Evolutionary conservation across 495 filamentous ascomycete species (phyloP).

Genomic region (Hypoxylon lenormandii): DNA sequence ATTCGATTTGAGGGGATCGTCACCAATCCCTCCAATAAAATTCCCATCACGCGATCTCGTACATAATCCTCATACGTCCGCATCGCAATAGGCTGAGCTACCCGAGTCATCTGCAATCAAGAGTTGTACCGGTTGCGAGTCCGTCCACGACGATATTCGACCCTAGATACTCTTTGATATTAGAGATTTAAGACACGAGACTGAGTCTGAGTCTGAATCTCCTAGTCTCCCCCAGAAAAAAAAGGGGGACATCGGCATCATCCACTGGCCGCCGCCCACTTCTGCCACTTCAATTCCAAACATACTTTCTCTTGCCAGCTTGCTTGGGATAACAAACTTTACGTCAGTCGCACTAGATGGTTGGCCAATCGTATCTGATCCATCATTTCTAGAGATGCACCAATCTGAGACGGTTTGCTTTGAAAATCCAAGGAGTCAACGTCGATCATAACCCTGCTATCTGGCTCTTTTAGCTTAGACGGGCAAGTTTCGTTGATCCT

Average conservation of each 20-base stretch:
- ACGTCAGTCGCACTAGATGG: constrained; percentile 34
- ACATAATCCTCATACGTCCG: constrained; percentile 35
- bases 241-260: constrained; percentile 27
- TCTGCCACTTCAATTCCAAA: constrained; percentile 33
- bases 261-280: constrained; percentile 16
- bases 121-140: constrained; percentile 26
- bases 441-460: constrained; percentile 46
- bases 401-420: constrained; percentile 40
- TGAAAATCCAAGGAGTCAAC: constrained; percentile 44
- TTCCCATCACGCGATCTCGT: constrained; percentile 44
- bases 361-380: constrained; percentile 45
- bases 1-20: constrained; percentile 29
- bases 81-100: constrained; percentile 44
- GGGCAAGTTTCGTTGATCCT: constrained; percentile 37
- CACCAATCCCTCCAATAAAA: constrained; percentile 37
- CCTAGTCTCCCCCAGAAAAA: constrained; percentile 21
- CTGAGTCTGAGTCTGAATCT: constrained; percentile 24
- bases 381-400: constrained; percentile 32
- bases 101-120: constrained; percentile 46
- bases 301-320: constrained; percentile 42
- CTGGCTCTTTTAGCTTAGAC: constrained; percentile 34
- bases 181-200: not conserved
- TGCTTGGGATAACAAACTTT: constrained; percentile 35
- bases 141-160: not conserved
- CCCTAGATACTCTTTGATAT: not conserved